Percentiles rank a stretch among this genome's conserved stretches.
Evolutionary conservation across 495 filamentous ascomycete genomes (phyloP).

Genomic region (Xylaria curta): DNA sequence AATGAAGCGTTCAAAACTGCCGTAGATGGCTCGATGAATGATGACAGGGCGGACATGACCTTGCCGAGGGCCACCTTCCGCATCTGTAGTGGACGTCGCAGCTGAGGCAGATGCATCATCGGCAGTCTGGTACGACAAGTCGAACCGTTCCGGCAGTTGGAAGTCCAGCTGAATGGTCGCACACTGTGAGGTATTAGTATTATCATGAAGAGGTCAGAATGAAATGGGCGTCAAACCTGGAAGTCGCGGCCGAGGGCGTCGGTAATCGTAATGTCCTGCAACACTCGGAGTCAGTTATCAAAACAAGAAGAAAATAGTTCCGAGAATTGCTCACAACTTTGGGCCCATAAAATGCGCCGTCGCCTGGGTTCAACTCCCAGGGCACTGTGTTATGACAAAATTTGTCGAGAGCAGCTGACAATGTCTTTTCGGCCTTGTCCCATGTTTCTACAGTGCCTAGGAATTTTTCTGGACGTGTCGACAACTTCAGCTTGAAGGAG

Average conservation of each 20-base stretch:
- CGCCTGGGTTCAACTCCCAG: slow-evolving; percentile 90
- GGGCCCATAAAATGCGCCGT: slow-evolving; percentile 97
- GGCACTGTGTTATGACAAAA: slow-evolving; percentile 67
- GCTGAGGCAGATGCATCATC: slow-evolving; percentile 55
- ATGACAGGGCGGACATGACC: slow-evolving; percentile 82
- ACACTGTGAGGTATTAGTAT: slow-evolving; percentile 63
- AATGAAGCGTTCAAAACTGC: slow-evolving; percentile 92
- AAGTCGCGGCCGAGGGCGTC: slow-evolving; percentile 64
- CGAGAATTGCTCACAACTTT: slow-evolving; percentile 56
- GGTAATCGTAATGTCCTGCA: slow-evolving; percentile 77
- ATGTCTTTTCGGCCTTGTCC: slow-evolving; percentile 81
- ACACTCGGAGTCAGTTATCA: no score
- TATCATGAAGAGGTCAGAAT: neutral
- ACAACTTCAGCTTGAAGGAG: slow-evolving; percentile 94
- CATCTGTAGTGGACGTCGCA: slow-evolving; percentile 44
- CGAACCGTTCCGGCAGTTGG: slow-evolving; percentile 84
- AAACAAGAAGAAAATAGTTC: no score
- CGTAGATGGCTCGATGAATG: slow-evolving; percentile 94
- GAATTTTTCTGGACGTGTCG: slow-evolving; percentile 91
- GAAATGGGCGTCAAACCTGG: slow-evolving; percentile 35
- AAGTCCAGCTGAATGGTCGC: slow-evolving; percentile 98
- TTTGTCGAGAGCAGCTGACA: slow-evolving; percentile 76
- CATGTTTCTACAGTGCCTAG: slow-evolving; percentile 87
- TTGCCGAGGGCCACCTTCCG: slow-evolving; percentile 15
- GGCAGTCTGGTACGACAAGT: slow-evolving; percentile 80